These are phyloP conservation scores for Kregervanrija fluxuum DNA, from an alignment of 805 yeast genomes.

Conservation along the genomic window DNA sequence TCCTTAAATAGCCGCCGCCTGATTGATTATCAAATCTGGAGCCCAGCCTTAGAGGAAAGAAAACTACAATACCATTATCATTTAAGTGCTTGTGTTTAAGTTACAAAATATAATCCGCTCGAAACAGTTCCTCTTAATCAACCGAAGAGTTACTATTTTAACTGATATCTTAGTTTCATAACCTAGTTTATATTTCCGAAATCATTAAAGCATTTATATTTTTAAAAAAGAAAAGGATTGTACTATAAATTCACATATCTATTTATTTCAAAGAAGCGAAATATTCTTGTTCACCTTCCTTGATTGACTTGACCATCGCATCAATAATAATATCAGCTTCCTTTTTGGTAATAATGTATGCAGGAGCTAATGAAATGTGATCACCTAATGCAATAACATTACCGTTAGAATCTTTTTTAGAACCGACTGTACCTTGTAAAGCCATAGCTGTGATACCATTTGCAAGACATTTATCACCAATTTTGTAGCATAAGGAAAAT, in stretches of 20 bases:
- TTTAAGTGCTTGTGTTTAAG: too few species aligned
- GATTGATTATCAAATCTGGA: too few species aligned
- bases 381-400: slow-evolving; percentile 12
- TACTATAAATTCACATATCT: background rate
- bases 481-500: slow-evolving; percentile 22
- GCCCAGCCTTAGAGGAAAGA: too few species aligned
- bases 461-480: slow-evolving; percentile 29
- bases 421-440: slow-evolving; percentile 34
- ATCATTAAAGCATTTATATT: too few species aligned
- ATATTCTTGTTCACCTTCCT: slow-evolving; percentile 14
- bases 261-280: slow-evolving; percentile 3
- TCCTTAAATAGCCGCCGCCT: too few species aligned
- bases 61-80: too few species aligned
- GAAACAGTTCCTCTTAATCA: too few species aligned
- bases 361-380: slow-evolving; percentile 37
- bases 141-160: background rate
- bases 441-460: slow-evolving; percentile 39
- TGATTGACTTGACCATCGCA: slow-evolving; percentile 18
- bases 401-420: slow-evolving; percentile 30
- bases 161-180: slow-evolving; percentile 1
- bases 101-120: too few species aligned
- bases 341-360: slow-evolving; percentile 33
- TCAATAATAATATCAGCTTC: slow-evolving; percentile 32
- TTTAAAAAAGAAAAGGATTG: too few species aligned
- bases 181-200: too few species aligned